Base-by-base conservation (phyloP, 345 rosid genomes). In the Diplotaxis tenuifolia region DNA sequence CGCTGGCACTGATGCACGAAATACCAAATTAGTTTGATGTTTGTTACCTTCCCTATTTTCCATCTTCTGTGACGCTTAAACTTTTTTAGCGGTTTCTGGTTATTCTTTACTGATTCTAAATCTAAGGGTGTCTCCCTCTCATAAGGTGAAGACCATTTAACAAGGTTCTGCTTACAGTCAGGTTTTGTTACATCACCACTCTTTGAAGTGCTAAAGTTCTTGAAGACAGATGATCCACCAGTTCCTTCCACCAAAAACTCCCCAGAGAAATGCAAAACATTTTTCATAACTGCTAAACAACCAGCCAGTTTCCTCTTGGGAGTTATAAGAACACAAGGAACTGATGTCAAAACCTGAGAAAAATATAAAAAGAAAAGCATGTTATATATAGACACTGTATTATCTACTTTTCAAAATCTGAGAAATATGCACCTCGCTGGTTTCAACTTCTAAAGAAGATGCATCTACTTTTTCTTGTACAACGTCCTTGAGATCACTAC, bases 221-320 rank as follows among this genome's bases (percentile, higher is more conserved):
- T 91, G 84, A 94, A 88, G 71, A 88, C 89, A 73, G 96, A 84
- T 70, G 94, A 84, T 42, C 95, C 97, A 70, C 92, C 93, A 36
- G 95, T 88, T 55, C 97, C 98, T 84, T 94, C 96, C 68, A 91
- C 92, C 87, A 89, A 75, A 79, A 85, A 86, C 67, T 94, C 96
- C 64, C 96, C 96, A 83, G 86, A 94, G 76, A 94, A 91, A 85
- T 87, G 96, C 87, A 94, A 75, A 62, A 86, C 87, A 52, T 82
- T 83, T 81, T 89, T 89, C 95, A 87, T 83, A 71, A 94, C 87
- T 65, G 96, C 89, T 82, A 94, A 80, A 49, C 75, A 84, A 69
- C 98, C 98, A 34, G 95, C 97, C 77, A 94, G 73, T 81, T 91
- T 94, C 82, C 96, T 89, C 82, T 89, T 94, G 60, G 97, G 91